phyloP scores from a whole-genome alignment of 371 early-diverging fungal species.

The Apophysomyces trapeziformis region DNA sequence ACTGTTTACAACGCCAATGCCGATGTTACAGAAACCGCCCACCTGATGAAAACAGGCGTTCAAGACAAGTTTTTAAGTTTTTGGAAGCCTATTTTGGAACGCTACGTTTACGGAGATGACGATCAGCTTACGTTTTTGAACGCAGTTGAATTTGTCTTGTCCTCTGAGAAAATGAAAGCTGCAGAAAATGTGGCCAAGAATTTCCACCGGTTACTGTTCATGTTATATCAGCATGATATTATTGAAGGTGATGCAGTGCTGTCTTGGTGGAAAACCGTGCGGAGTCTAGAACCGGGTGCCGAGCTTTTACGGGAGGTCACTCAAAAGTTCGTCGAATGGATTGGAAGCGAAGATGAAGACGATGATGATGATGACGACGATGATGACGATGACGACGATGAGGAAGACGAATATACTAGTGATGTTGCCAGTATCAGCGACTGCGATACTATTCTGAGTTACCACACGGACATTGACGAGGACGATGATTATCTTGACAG shows the following conservation, averaged over 20 bases:
- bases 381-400: slow-evolving; percentile 12
- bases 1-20: slow-evolving; percentile 17
- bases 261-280: slow-evolving; percentile 40
- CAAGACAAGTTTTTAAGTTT: slow-evolving; percentile 39
- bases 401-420: slow-evolving; percentile 12
- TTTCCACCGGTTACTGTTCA: slow-evolving; percentile 42
- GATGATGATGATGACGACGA: slow-evolving; percentile 25
- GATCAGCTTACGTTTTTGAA: slow-evolving; percentile 36
- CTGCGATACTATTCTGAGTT: background rate
- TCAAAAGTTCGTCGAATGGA: slow-evolving; percentile 35
- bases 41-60: slow-evolving; percentile 25
- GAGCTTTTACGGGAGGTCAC: slow-evolving; percentile 25
- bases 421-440: slow-evolving; percentile 12
- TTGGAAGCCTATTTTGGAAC: slow-evolving; percentile 47
- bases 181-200: slow-evolving; percentile 25
- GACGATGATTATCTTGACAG: slow-evolving; percentile 1
- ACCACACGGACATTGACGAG: background rate
- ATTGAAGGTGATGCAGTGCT: slow-evolving; percentile 45
- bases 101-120: slow-evolving; percentile 34
- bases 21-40: slow-evolving; percentile 14
- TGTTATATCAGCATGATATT: slow-evolving; percentile 49
- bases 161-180: slow-evolving; percentile 6
- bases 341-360: slow-evolving; percentile 28
- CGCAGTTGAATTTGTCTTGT: slow-evolving; percentile 27
- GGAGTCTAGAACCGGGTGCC: slow-evolving; percentile 5